Evolutionary conservation across 2,329 filamentous ascomycete genomes (phyloP).

Genomic region (Fusarium nisikadoi): DNA sequence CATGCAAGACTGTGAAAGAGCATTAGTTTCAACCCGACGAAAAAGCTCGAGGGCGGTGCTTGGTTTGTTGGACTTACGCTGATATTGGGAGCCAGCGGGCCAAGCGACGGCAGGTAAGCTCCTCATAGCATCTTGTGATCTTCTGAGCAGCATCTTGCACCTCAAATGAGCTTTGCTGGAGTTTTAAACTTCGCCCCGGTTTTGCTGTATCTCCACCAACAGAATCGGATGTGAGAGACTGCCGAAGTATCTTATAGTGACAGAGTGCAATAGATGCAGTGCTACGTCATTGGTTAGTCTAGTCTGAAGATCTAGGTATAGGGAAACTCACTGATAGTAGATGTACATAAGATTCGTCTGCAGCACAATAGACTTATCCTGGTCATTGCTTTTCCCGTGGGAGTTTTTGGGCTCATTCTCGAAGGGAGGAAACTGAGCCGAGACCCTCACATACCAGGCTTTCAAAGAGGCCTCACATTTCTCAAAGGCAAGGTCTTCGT

Average conservation of each 20-base stretch:
- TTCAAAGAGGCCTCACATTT: neutral
- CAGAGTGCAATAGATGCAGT: neutral
- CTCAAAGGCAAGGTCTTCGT: neutral
- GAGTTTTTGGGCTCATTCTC: neutral
- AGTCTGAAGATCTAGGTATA: accelerated
- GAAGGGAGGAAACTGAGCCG: neutral
- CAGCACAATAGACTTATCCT: neutral
- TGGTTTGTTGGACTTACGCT: neutral
- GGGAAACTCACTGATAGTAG: neutral
- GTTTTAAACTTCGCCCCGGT: neutral
- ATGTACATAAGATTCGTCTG: neutral
- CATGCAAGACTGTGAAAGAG: neutral
- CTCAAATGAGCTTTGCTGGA: neutral
- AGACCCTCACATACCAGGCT: neutral
- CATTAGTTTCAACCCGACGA: neutral
- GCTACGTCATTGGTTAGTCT: neutral
- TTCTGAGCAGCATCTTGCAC: neutral
- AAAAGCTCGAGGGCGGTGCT: neutral
- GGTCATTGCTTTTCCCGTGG: neutral
- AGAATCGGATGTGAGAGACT: neutral
- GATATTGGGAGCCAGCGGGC: neutral
- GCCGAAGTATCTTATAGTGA: neutral
- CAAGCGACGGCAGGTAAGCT: neutral
- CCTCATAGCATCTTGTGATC: neutral
- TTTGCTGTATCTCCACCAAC: neutral